Evolutionary conservation across 192 early-diverging fungal genomes (phyloP), one percentile per base, ranked within the genome.

Genomic region (Linnemannia elongata): DNA sequence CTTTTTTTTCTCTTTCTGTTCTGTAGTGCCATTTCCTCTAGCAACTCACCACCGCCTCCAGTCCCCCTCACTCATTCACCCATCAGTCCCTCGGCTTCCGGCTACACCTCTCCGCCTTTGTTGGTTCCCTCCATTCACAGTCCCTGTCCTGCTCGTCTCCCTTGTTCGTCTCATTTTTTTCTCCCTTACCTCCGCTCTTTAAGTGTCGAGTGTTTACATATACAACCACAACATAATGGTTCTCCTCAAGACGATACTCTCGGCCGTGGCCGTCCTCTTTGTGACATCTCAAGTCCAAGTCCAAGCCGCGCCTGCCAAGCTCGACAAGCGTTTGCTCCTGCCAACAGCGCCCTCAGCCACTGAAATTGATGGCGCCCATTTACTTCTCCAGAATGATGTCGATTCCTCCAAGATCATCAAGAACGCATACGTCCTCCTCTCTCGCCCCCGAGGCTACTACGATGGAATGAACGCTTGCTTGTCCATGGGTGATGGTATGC

Each of bases 401-500:
- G 85, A 87, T 38, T 78, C 85, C 5, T 35, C 42, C 41, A 80
- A 71, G 12, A 9, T 66, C 60, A 79, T 75, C 75, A 87, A 87
- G 74, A 81, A 87, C 45, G 85, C 85, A 17, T 87, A 68, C 52
- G 6, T 87, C 6, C 78, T 87, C 33, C 42, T 87, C 15, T 81
- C 79, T 24, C 78, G 81, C 49, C 66, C 85, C 9, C 42, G 85
- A 52, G 66, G 55, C 24, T 87, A 87, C 72, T 81, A 87, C n/a
- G 71, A 72, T 39, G 85, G 79, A 36, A 87, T 87, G 72, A 38
- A 18, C 24, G 75, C 85, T 42, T 87, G 85, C 41, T 18, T 69
- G 4, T 77, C 85, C 24, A 87, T 87, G 85, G 85, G 85, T 3
- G 85, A 87, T 71, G 85, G 85, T 81, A 78, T 38, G 78, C 5